Base-by-base conservation (phyloP, 2,329 filamentous ascomycete species). In the Ceratocystis variospora region DNA sequence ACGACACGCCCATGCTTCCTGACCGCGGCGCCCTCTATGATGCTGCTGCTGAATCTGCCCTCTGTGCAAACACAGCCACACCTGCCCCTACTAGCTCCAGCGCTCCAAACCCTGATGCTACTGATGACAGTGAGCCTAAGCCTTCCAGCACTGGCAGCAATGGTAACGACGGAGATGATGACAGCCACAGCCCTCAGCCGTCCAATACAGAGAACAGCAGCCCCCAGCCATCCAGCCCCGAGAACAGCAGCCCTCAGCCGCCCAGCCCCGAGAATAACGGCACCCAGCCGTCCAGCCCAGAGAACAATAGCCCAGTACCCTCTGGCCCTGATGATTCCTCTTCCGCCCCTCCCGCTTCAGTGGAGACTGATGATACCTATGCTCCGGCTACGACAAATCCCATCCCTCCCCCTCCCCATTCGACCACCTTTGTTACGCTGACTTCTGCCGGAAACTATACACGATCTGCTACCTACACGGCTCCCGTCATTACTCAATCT, bases 11-110 rank as follows among this genome's bases (percentile, higher is more conserved):
- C 7, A 63, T 65, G 63, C 28, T 59, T 19, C 66, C 66, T n/a
- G 66, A 68, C 50, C 44, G 59, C 6, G 63, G 66, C 37, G 66
- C 66, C n/a, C 37, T 67, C 12, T 67, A 67, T 45, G 25, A 67
- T 8, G 28, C 57, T 10, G 57, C 50, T 25, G 50, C 57, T 2
- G 61, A 65, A 41, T 63, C 46, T 33, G 57, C 46, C 0, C 12
- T 59, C 19, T 67, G 66, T 41, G 41, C 7, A 22, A 48, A 62
- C 59, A 62, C 37, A 5, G 46, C 46, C 12, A 41, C 65, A 19
- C 15, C 59, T 55, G 44, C 46, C 3, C 44, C 65, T 15, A 31
- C 37, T 61, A 28, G 53, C 1, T 19, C 28, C 12, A 10, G 44
- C 2, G 45, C 59, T 44, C 12, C 64, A 12, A 5, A 15, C 1